phyloP scores from a whole-genome alignment of 345 rosid genomes.

The Eucalyptus tenuipes region DNA sequence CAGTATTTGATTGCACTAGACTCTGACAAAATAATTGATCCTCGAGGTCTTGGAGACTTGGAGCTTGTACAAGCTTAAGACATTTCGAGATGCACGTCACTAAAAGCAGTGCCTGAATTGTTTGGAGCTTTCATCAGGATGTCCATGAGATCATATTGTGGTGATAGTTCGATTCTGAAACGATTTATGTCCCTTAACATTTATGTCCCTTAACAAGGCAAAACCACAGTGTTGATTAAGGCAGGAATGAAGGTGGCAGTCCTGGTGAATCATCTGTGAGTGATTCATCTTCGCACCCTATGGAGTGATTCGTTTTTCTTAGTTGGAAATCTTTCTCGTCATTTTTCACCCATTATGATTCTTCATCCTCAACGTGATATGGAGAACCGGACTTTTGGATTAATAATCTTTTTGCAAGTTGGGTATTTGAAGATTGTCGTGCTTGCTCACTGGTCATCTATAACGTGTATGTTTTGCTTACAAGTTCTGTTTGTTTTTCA shows the following conservation, averaged over 20 bases:
- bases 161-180: neutral
- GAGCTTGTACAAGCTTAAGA: too few relatives aligned
- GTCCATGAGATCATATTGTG: neutral
- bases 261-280: neutral
- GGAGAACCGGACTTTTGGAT: neutral
- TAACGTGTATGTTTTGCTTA: neutral
- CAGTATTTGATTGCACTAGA: too few relatives aligned
- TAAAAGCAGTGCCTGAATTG: too few relatives aligned
- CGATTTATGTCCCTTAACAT: neutral
- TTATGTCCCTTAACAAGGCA: neutral
- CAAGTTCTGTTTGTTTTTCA: neutral
- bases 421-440: neutral
- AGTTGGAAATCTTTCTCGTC: neutral
- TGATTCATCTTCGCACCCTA: neutral
- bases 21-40: too few relatives aligned
- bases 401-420: neutral
- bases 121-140: too few relatives aligned
- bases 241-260: neutral
- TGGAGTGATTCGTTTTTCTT: neutral
- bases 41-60: too few relatives aligned
- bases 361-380: neutral
- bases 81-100: too few relatives aligned
- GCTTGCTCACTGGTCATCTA: neutral
- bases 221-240: neutral
- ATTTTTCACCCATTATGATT: neutral